A percentile compares a stretch with the other conserved stretches of the same genome.
phyloP scores from a whole-genome alignment of 83 land plant genomes.

The Picea abies region DNA sequence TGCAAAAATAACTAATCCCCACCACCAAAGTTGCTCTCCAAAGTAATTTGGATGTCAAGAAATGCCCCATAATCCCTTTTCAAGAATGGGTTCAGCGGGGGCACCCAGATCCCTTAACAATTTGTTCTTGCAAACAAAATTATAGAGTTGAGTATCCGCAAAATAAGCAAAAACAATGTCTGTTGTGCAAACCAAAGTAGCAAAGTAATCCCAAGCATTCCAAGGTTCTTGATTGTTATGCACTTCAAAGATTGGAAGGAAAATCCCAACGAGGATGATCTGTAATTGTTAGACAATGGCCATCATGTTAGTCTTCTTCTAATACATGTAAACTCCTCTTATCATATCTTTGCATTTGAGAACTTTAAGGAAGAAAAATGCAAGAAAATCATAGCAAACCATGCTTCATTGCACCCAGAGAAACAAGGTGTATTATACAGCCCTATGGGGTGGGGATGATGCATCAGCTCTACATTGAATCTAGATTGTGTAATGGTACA shows the following conservation, averaged over 20 bases:
- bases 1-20: conserved; percentile 78
- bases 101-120: conserved; percentile 57
- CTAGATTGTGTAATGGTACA: too few species aligned
- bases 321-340: not conserved
- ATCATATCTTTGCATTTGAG: not conserved
- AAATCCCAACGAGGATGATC: conserved; percentile 87
- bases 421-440: too few species aligned
- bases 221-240: conserved; percentile 57
- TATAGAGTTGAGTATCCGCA: conserved; percentile 88
- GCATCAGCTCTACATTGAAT: too few species aligned
- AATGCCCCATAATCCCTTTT: conserved; percentile 81
- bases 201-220: conserved; percentile 63
- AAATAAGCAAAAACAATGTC: conserved; percentile 72
- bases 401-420: too few species aligned
- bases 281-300: conserved; percentile 33
- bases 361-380: not conserved
- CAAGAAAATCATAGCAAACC: too few species aligned
- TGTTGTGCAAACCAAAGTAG: conserved; percentile 45
- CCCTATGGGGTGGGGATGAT: too few species aligned
- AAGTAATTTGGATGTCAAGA: conserved; percentile 98
- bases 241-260: conserved; percentile 82
- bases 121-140: conserved; percentile 54
- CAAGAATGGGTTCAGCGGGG: conserved; percentile 63
- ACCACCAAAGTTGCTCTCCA: conserved; percentile 99
- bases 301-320: not conserved